Evolutionary conservation across 768 basidiomycete species (phyloP).

Genomic region (Suillus bovinus): DNA sequence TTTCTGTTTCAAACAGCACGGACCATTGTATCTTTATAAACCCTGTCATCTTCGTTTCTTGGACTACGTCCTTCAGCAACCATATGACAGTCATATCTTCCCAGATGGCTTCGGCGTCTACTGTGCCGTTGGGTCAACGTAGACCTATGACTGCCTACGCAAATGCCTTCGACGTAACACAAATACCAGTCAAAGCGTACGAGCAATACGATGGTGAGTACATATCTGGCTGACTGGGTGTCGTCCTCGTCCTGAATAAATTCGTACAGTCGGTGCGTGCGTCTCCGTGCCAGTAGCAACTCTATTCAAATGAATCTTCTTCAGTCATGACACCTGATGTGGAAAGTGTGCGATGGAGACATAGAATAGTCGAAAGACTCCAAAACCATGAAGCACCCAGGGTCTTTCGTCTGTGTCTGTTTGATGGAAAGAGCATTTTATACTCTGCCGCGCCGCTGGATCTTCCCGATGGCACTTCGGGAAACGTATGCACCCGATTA

Average conservation of each 20-base stretch:
- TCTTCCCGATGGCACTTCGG: constrained; percentile 34
- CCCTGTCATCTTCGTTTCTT: not conserved
- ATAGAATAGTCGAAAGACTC: constrained; percentile 34
- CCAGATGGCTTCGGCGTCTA: not conserved
- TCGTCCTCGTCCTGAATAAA: constrained; percentile 9
- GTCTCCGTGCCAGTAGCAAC: constrained; percentile 27
- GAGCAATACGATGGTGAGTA: constrained; percentile 36
- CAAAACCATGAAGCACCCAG: constrained; percentile 38
- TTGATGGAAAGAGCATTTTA: constrained; percentile 46
- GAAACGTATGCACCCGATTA: constrained; percentile 25
- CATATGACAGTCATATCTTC: not conserved
- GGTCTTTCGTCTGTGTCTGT: constrained; percentile 46
- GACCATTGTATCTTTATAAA: not conserved
- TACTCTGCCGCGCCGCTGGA: constrained; percentile 34
- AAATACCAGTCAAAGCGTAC: constrained; percentile 30
- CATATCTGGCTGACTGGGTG: not conserved
- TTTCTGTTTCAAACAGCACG: not conserved
- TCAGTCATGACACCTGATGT: constrained; percentile 23
- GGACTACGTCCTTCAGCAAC: not conserved
- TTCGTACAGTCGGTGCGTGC: constrained; percentile 6
- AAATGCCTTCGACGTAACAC: constrained; percentile 34
- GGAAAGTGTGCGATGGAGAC: constrained; percentile 23
- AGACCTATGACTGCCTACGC: constrained; percentile 24
- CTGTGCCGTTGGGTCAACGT: constrained; percentile 4
- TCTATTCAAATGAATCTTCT: not conserved